Evolutionary conservation across 768 basidiomycete genomes (phyloP).

Genomic region (Amanita pseudoporphyria): DNA sequence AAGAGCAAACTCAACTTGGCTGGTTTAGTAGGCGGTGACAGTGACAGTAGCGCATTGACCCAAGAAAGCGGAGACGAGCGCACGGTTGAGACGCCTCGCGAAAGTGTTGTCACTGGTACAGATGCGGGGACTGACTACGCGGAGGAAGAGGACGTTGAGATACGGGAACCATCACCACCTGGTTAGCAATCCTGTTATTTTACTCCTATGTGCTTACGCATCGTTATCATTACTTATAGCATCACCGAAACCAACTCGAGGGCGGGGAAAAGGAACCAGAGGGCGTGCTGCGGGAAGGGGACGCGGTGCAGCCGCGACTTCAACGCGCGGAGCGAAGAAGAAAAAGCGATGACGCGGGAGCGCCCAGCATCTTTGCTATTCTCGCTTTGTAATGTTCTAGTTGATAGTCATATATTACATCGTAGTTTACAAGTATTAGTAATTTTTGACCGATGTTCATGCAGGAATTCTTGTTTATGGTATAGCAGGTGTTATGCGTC

Average conservation of each 20-base stretch:
- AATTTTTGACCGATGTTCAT: not conserved
- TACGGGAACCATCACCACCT: conserved; percentile 45
- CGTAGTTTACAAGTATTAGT: not conserved
- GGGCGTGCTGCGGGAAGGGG: conserved; percentile 16
- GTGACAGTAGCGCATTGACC: conserved; percentile 77
- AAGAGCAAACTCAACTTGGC: conserved; percentile 55
- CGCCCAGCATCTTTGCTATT: not conserved
- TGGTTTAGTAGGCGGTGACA: conserved; percentile 72
- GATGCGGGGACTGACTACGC: conserved; percentile 61
- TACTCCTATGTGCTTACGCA: not conserved
- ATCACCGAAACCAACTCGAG: conserved; percentile 28
- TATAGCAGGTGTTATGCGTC: not conserved
- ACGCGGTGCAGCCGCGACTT: conserved; percentile 20
- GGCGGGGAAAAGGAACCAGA: conserved; percentile 23
- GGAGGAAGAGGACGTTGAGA: conserved; percentile 58
- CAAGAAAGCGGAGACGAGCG: conserved; percentile 77
- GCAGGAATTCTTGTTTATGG: not conserved
- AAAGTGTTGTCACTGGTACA: conserved; percentile 62
- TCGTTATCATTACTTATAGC: conserved; percentile 9
- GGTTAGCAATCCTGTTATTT: not conserved
- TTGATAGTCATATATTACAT: conserved; percentile 1
- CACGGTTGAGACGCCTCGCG: conserved; percentile 46
- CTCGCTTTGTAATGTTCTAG: not conserved
- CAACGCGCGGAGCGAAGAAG: conserved; percentile 33
- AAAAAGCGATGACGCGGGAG: conserved; percentile 29